Evolutionary conservation across 768 basidiomycete species (phyloP).

Genomic region (Lentinula boryana): DNA sequence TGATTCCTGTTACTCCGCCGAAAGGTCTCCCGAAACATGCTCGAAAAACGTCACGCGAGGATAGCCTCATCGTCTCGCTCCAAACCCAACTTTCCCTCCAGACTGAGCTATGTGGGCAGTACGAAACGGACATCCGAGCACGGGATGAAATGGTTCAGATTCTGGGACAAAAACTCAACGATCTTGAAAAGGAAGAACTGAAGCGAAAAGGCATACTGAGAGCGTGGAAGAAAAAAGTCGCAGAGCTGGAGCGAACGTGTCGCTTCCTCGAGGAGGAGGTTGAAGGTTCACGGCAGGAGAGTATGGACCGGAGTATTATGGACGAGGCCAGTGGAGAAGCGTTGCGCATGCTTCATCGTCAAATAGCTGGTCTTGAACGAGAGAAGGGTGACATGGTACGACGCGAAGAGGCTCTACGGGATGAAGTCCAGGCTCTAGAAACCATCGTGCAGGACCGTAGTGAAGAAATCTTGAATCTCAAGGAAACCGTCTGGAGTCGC

Average conservation of each 20-base stretch:
- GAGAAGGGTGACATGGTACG: slow-evolving; percentile 48
- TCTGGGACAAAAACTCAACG: slow-evolving; percentile 46
- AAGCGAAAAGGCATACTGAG: slow-evolving; percentile 49
- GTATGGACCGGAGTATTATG: slow-evolving; percentile 77
- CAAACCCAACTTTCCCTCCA: slow-evolving; percentile 74
- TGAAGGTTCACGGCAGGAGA: slow-evolving; percentile 77
- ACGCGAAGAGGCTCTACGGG: slow-evolving; percentile 34
- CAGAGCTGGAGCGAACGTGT: slow-evolving; percentile 64
- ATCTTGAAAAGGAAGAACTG: slow-evolving; percentile 56
- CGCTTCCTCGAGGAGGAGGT: slow-evolving; percentile 79
- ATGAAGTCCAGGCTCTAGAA: slow-evolving; percentile 45
- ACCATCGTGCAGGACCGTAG: slow-evolving; percentile 37
- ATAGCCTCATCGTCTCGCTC: slow-evolving; percentile 64
- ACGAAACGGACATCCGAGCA: slow-evolving; percentile 67
- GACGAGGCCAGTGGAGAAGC: slow-evolving; percentile 77
- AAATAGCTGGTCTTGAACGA: slow-evolving; percentile 70
- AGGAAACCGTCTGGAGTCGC: slow-evolving; percentile 35
- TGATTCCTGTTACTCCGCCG: slow-evolving; percentile 65
- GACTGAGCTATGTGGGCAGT: slow-evolving; percentile 70
- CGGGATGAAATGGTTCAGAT: slow-evolving; percentile 68
- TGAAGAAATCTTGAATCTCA: slow-evolving; percentile 38
- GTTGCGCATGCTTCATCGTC: slow-evolving; percentile 71
- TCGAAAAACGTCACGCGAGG: slow-evolving; percentile 64
- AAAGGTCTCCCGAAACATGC: slow-evolving; percentile 34
- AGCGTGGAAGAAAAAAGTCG: slow-evolving; percentile 72